Evolutionary conservation across 1,284 basidiomycete species (phyloP), one percentile per base, ranked within the genome.

Genomic region (Coniferiporia weirii): DNA sequence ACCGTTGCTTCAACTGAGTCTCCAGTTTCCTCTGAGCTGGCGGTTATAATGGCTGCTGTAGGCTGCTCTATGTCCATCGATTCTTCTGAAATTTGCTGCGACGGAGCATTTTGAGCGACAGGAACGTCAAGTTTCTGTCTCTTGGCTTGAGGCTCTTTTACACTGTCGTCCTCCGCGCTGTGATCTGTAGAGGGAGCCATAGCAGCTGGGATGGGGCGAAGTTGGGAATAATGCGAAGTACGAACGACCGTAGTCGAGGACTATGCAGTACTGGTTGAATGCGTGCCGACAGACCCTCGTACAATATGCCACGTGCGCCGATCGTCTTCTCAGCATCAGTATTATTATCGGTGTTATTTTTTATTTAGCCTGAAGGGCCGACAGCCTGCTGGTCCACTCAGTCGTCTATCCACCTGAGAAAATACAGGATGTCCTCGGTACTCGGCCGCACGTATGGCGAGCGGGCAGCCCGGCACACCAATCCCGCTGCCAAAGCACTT

Each of bases 401-500:
- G 5, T 5, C 27, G 3, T 27, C 27, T 27, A 27, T 27, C 27
- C 5, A 27, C n/a, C n/a, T n/a, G n/a, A n/a, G n/a, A n/a, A n/a
- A n/a, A n/a, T 27, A 3, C 38, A 10, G 8, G 8, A 83, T 84
- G 80, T 64, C 74, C 53, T 71, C 74, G 49, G 67, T 75, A 63
- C 71, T 73, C 52, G 72, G 72, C 65, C 67, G 66, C 52, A 81
- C 86, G 8, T 95, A 95, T 71, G 80, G 75, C 46, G 74, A 83
- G 62, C 81, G 93, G 36, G 84, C 85, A 12, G 69, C 72, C 17
- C 77, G 75, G 43, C 85, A 91, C 65, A 64, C 68, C 9, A 95
- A 95, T 70, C 81, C 87, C 5, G 84, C 93, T 8, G 92, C 93
- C 0, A 85, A 78, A 66, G 73, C 79, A 1, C 80, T 99, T 4